Conservation (phyloP, 2,329 filamentous ascomycete species). For the Botrytis aclada region DNA sequence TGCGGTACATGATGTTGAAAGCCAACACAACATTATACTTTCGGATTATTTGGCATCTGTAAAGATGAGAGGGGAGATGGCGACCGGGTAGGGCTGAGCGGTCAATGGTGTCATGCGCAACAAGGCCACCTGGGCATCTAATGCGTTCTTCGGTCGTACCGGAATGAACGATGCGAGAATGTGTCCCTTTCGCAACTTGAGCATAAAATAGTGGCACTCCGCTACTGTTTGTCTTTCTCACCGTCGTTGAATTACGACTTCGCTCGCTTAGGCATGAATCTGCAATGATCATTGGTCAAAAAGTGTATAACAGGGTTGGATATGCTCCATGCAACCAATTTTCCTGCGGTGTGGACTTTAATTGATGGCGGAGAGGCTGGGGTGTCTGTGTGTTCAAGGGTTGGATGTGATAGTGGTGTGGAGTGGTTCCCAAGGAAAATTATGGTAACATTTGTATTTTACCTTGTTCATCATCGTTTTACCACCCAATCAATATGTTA, state of each 20-base stretch:
- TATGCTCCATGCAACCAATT: conserved; percentile 16
- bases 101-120: conserved; percentile 22
- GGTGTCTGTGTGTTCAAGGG: conserved; percentile 10
- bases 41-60: conserved; percentile 14
- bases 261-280: conserved; percentile 19
- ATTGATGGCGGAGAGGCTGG: conserved; percentile 20
- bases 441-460: conserved; percentile 4
- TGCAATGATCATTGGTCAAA: conserved; percentile 13
- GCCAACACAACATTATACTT: conserved; percentile 6
- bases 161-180: conserved; percentile 7
- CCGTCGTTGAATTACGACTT: conserved; percentile 22
- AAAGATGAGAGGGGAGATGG: conserved; percentile 11
- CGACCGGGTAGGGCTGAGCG: conserved; percentile 31
- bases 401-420: conserved; percentile 15
- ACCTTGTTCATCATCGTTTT: neutral
- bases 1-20: neutral
- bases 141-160: conserved; percentile 17
- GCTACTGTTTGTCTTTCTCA: conserved; percentile 19
- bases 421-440: conserved; percentile 15
- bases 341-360: conserved; percentile 24
- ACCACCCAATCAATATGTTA: conserved; percentile 3
- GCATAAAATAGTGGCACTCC: conserved; percentile 4
- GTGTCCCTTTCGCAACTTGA: neutral
- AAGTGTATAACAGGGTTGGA: conserved; percentile 19
- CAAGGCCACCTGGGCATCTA: conserved; percentile 1